Conservation (phyloP, 176 grass and related monocot species). For the Tuctoria greenei region DNA sequence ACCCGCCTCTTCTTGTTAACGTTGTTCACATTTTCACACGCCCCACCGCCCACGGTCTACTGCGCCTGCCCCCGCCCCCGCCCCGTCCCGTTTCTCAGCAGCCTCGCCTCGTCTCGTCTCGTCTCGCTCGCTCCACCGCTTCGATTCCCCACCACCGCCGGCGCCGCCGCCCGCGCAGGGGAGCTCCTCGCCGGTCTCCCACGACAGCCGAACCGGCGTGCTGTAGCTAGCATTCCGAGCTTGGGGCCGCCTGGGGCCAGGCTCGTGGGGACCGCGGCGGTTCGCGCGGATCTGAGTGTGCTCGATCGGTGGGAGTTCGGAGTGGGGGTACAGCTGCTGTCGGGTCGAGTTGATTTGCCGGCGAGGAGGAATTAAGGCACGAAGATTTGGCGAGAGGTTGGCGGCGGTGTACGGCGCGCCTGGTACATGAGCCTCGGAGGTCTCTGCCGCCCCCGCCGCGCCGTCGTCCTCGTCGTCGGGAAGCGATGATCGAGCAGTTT, state of each 20-base stretch:
- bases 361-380: constrained; percentile 1
- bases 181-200: neutral
- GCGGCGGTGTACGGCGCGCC: neutral
- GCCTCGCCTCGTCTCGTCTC: neutral
- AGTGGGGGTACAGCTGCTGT: neutral
- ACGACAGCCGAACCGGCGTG: neutral
- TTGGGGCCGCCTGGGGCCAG: neutral
- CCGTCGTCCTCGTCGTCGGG: constrained; percentile 16
- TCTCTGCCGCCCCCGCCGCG: neutral
- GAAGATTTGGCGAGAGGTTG: neutral
- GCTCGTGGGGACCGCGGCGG: neutral
- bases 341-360: constrained; percentile 1
- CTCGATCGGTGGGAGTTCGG: constrained; percentile 1
- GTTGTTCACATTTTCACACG: constrained; percentile 60
- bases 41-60: no score
- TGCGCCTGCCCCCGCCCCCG: neutral
- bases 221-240: constrained; percentile 31
- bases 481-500: constrained; percentile 96
- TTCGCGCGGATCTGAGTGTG: constrained; percentile 38
- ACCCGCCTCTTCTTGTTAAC: constrained; percentile 25
- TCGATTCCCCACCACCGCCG: neutral
- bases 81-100: neutral
- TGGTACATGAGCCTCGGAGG: constrained; percentile 36
- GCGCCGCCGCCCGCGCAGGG: neutral
- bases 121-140: neutral